phyloP scores from a whole-genome alignment of 1,284 basidiomycete species.

The Cutaneotrichosporon arboriforme region DNA sequence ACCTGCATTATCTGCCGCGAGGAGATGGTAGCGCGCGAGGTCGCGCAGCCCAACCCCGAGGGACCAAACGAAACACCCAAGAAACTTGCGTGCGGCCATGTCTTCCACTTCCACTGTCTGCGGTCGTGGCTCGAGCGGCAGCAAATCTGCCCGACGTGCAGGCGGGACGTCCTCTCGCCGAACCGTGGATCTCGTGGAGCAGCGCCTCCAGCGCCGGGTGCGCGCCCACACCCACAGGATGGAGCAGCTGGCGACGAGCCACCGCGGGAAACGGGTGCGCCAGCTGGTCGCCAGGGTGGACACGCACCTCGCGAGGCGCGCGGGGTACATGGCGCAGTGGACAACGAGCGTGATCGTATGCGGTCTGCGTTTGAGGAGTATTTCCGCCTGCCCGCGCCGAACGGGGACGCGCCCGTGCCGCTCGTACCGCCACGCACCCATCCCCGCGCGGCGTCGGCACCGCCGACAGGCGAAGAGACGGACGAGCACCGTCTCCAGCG shows the following conservation, averaged over 20 bases:
- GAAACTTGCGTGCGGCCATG: constrained; percentile 90
- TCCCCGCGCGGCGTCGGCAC: neutral
- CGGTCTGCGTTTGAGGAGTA: constrained; percentile 36
- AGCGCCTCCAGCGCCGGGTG: neutral
- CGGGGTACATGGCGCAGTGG: too few species aligned
- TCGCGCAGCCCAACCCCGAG: constrained; percentile 44
- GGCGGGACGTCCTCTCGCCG: constrained; percentile 74
- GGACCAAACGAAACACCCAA: constrained; percentile 94
- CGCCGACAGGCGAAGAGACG: constrained; percentile 7
- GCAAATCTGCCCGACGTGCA: constrained; percentile 85
- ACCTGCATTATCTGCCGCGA: constrained; percentile 99
- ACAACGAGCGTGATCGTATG: constrained; percentile 13
- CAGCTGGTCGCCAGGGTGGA: constrained; percentile 16
- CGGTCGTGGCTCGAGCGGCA: constrained; percentile 97
- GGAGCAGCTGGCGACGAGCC: constrained; percentile 55
- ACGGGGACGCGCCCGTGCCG: constrained; percentile 23
- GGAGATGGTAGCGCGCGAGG: constrained; percentile 66
- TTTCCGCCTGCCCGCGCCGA: constrained; percentile 27
- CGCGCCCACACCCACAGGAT: constrained; percentile 45
- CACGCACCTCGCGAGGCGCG: neutral
- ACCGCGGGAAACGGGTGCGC: constrained; percentile 52
- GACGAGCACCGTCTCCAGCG: constrained; percentile 29
- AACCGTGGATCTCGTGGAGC: neutral
- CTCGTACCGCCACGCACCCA: constrained; percentile 2
- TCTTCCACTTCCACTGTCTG: constrained; percentile 97